phyloP scores from a whole-genome alignment of 495 filamentous ascomycete genomes.

The Jackrogersella minutella region DNA sequence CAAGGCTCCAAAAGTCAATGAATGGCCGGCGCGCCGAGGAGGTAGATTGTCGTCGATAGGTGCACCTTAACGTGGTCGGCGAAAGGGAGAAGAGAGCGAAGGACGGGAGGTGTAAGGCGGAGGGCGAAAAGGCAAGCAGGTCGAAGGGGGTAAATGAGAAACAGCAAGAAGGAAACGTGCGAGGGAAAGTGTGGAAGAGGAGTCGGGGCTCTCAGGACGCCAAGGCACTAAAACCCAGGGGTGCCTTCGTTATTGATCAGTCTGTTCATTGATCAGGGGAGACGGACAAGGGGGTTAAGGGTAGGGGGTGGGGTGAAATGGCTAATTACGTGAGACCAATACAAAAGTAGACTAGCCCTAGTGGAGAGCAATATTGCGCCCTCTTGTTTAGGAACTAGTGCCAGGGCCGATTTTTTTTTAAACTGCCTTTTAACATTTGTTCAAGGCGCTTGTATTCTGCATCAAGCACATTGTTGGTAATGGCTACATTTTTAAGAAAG shows the following conservation, averaged over 20 bases:
- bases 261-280: slow-evolving; percentile 37
- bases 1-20: slow-evolving; percentile 27
- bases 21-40: slow-evolving; percentile 31
- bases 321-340: slow-evolving; percentile 39
- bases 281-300: slow-evolving; percentile 15
- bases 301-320: slow-evolving; percentile 25
- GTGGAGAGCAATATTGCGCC: slow-evolving; percentile 28
- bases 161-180: slow-evolving; percentile 40
- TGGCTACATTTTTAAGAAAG: slow-evolving; percentile 9
- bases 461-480: slow-evolving; percentile 5
- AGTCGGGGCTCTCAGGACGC: slow-evolving; percentile 31
- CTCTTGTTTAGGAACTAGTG: slow-evolving; percentile 36
- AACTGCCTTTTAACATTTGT: slow-evolving; percentile 3
- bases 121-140: slow-evolving; percentile 24
- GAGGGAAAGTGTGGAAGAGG: slow-evolving; percentile 39
- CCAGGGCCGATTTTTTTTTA: slow-evolving; percentile 31
- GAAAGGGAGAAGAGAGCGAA: slow-evolving; percentile 40
- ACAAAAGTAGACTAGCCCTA: slow-evolving; percentile 8
- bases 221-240: slow-evolving; percentile 41
- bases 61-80: slow-evolving; percentile 42
- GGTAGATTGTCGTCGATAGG: slow-evolving; percentile 39
- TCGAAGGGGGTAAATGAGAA: slow-evolving; percentile 44
- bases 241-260: slow-evolving; percentile 40
- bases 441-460: slow-evolving; percentile 10
- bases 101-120: slow-evolving; percentile 34